Base-by-base conservation (phyloP, 2,329 filamentous ascomycete species). In the Periconia sp. region DNA sequence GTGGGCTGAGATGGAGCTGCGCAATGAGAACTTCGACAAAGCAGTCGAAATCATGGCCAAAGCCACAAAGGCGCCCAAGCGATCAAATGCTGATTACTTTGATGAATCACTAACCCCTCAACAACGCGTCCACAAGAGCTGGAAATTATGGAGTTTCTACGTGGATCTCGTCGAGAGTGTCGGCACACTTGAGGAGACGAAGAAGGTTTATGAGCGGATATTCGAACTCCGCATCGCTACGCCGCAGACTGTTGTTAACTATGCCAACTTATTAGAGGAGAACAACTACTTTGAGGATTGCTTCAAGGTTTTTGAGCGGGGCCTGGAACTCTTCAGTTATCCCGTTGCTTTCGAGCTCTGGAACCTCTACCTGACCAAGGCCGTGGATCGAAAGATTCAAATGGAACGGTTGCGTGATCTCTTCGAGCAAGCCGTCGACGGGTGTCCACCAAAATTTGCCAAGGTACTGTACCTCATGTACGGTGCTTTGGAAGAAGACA, bases 71-170 rank as follows among this genome's bases (percentile, higher is more conserved):
- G 91, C 94, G n/a, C 92, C 94, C 0, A 97, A 97, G 75, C 82
- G 91, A 60, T 97, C 93, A n/a, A 95, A 87, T 2, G 92, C 99
- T n/a, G 94, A 99, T 77, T 99, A 97, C 72, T 99, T 97, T 68
- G 94, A 99, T 71, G 95, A 99, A 71, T 91, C 85, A 0, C 79
- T 99, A 7, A 92, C 91, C 1, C 93, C 94, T 3, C 94, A 99
- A 72, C 94, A 97, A 77, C 85, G 95, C 58, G 90, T 99, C 2
- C 94, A 99, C 78, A 99, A 99, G 81, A 96, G 91, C 71, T 99
- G 94, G 94, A 99, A 97, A 74, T 78, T 99, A 11, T 99, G 94
- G 94, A 96, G 92, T 75, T 99, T 99, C 79, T 99, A 99, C 66
- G 92, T 99, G 41, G 94, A 99, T 72, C 84, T 99, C 1, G 92